phyloP scores from a whole-genome alignment of 495 filamentous ascomycete genomes.

The Trichoderma reesei region DNA sequence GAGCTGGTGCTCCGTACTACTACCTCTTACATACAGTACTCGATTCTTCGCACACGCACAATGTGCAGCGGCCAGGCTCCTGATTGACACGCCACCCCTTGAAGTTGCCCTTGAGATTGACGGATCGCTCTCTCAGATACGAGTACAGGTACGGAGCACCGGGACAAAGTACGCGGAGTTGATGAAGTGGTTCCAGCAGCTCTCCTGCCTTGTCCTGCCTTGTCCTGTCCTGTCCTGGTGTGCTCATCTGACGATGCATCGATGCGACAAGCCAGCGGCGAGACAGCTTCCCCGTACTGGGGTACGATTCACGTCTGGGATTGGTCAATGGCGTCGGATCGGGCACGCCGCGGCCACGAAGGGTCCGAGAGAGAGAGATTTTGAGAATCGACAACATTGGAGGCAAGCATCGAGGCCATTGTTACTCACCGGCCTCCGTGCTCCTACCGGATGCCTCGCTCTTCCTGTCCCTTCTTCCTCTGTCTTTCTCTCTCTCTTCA shows the following conservation, averaged over 20 bases:
- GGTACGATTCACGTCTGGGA: not conserved
- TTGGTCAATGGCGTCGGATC: conserved; percentile 5
- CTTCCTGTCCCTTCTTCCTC: not conserved
- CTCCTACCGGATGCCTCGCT: too few species aligned
- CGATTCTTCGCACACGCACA: too few species aligned
- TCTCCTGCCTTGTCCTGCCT: too few species aligned
- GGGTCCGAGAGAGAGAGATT: not conserved
- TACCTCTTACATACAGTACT: too few species aligned
- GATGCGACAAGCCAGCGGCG: not conserved
- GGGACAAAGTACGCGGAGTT: too few species aligned
- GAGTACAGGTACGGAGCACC: too few species aligned
- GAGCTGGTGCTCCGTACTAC: too few species aligned
- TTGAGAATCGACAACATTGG: too few species aligned
- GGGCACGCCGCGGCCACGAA: not conserved
- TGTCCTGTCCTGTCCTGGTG: too few species aligned
- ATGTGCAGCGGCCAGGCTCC: not conserved
- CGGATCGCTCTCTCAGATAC: not conserved
- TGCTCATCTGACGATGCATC: conserved; percentile 1
- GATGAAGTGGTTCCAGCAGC: too few species aligned
- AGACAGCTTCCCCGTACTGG: not conserved
- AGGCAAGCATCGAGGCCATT: too few species aligned
- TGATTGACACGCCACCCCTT: conserved; percentile 8
- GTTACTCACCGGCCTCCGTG: too few species aligned
- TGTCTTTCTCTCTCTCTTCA: not conserved
- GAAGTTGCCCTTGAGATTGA: not conserved